A percentile compares a stretch with the other conserved stretches of the same genome.
These are phyloP conservation scores for Benincasa hispida DNA, from an alignment of 306 rosid genomes.

Conservation along the genomic window DNA sequence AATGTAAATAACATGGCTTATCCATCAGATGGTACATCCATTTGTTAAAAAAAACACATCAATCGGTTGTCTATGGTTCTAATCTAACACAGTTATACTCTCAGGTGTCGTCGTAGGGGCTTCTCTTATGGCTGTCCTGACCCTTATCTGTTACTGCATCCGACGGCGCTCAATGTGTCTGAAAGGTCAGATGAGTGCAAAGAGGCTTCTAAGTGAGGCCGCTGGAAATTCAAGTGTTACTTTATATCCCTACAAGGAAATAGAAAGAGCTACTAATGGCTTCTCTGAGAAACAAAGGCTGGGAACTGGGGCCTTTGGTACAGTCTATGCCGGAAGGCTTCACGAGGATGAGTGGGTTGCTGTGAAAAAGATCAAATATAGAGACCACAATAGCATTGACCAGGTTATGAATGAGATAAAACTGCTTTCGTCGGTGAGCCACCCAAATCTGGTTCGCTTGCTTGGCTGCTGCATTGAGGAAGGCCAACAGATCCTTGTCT, in stretches of 20 bases:
- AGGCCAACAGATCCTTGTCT: slow-evolving; percentile 86
- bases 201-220: slow-evolving; percentile 62
- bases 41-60: neutral
- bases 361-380: slow-evolving; percentile 61
- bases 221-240: slow-evolving; percentile 74
- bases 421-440: slow-evolving; percentile 92
- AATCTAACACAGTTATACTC: neutral
- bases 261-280: slow-evolving; percentile 63
- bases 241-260: slow-evolving; percentile 61
- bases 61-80: neutral
- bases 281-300: slow-evolving; percentile 66
- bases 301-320: slow-evolving; percentile 94
- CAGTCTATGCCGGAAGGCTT: slow-evolving; percentile 80
- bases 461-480: slow-evolving; percentile 88
- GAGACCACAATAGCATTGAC: slow-evolving; percentile 72
- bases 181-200: slow-evolving; percentile 46
- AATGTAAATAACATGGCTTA: neutral
- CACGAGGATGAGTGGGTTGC: slow-evolving; percentile 75
- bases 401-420: slow-evolving; percentile 95
- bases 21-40: neutral
- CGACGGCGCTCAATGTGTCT: slow-evolving; percentile 59
- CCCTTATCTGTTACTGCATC: slow-evolving; percentile 31
- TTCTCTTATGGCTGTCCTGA: slow-evolving; percentile 35
- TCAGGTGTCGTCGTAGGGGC: slow-evolving; percentile 48
- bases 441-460: slow-evolving; percentile 83